Conservation (phyloP, 208 protist genomes). For the Leishmania guyanensis region DNA sequence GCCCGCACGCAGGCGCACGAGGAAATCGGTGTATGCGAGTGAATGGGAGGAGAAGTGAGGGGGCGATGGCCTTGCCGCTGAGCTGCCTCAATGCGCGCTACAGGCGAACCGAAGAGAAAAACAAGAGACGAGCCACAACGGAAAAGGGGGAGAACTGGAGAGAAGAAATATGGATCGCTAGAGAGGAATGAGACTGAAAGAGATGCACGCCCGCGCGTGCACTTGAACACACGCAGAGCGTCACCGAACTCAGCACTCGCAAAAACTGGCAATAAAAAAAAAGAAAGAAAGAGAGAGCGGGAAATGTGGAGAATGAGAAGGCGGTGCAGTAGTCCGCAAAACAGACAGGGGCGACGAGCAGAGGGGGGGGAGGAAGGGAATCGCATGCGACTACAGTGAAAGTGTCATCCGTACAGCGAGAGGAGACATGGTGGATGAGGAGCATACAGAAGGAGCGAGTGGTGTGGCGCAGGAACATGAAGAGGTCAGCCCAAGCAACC, state of each 20-base stretch:
- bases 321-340: neutral
- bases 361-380: neutral
- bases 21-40: neutral
- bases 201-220: neutral
- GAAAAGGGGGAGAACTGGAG: neutral
- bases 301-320: neutral
- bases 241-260: neutral
- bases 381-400: neutral
- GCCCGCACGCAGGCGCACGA: neutral
- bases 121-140: neutral
- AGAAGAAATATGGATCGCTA: neutral
- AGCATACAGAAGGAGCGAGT: too few species aligned
- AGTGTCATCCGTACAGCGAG: neutral
- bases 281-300: neutral
- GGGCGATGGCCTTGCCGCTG: neutral
- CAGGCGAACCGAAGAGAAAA: neutral
- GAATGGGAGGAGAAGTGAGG: neutral
- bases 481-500: neutral
- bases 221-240: neutral
- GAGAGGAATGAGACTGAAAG: neutral
- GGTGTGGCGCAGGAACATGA: neutral
- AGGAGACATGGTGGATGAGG: neutral
- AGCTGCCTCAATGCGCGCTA: neutral
- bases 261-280: neutral
- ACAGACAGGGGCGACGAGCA: conserved; percentile 2